Percentiles rank a stretch among this genome's conserved stretches.
Conservation (phyloP, 2,329 filamentous ascomycete genomes). For the Trichoderma sp. region DNA sequence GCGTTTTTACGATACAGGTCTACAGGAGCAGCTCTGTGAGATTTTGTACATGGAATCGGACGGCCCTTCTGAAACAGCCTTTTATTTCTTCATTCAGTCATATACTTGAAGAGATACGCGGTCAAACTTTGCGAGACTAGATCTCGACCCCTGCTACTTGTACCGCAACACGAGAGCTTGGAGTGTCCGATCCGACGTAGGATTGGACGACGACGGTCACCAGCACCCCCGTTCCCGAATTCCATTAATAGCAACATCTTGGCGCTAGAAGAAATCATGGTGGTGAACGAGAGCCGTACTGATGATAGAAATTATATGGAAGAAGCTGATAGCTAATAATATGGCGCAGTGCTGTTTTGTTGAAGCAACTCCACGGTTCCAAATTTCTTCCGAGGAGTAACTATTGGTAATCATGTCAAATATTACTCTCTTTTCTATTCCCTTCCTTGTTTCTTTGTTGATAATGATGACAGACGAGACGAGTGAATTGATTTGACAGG, state of each 20-base stretch:
- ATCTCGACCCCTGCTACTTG: neutral
- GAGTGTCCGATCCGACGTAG: neutral
- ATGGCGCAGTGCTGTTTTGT: neutral
- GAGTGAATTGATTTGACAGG: neutral
- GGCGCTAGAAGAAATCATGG: neutral
- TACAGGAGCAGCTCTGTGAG: neutral
- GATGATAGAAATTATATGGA: neutral
- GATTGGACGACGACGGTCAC: neutral
- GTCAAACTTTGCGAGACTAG: neutral
- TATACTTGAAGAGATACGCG: neutral
- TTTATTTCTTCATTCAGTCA: neutral
- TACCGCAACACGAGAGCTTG: neutral
- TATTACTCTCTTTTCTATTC: neutral
- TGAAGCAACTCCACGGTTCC: neutral
- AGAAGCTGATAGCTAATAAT: neutral
- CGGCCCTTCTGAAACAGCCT: neutral
- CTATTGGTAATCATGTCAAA: slow-evolving; percentile 16
- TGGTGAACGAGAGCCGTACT: neutral
- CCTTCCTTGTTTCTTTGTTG: neutral
- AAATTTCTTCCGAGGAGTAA: neutral
- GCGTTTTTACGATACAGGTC: neutral
- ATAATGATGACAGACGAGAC: neutral
- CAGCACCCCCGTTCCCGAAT: neutral
- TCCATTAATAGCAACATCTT: neutral
- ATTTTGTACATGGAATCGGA: neutral